phyloP scores from a whole-genome alignment of 139 green algal species.

The Chlorella sp. region DNA sequence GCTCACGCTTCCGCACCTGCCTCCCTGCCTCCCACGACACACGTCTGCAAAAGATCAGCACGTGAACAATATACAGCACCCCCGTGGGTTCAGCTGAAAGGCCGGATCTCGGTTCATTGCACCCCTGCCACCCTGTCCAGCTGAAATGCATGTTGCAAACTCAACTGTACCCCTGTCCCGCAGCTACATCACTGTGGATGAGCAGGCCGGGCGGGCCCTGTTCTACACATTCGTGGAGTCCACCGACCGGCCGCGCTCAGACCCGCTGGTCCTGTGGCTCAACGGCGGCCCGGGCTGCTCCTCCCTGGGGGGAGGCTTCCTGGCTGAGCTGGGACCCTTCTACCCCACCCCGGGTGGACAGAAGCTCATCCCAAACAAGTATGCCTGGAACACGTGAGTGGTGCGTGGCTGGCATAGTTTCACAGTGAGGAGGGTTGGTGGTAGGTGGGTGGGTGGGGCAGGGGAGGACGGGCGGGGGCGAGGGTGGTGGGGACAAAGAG shows the following conservation, averaged over 20 bases:
- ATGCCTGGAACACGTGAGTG: constrained; percentile 69
- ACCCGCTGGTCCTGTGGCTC: constrained; percentile 81
- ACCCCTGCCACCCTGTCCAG: too few relatives aligned
- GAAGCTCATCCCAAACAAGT: constrained; percentile 66
- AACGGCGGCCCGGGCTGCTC: constrained; percentile 90
- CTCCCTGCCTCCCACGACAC: too few relatives aligned
- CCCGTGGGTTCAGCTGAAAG: too few relatives aligned
- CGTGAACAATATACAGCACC: too few relatives aligned
- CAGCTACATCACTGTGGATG: constrained; percentile 86
- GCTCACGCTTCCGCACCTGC: too few relatives aligned
- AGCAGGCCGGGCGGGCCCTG: constrained; percentile 68
- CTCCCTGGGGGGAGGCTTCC: constrained; percentile 82
- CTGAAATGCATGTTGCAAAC: too few relatives aligned
- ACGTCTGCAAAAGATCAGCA: too few relatives aligned
- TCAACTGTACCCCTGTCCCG: too few relatives aligned
- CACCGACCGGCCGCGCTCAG: background rate
- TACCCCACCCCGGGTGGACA: constrained; percentile 59
- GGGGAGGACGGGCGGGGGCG: background rate
- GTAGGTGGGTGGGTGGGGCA: too few relatives aligned
- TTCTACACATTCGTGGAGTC: constrained; percentile 79
- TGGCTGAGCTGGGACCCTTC: constrained; percentile 87
- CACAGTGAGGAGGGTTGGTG: constrained; percentile 2
- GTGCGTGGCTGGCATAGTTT: too few relatives aligned
- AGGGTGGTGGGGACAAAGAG: background rate
- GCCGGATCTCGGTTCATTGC: too few relatives aligned